These are phyloP conservation scores for Ceratocystis eucalypticola DNA, from an alignment of 2,329 filamentous ascomycete genomes.

Conservation along the genomic window DNA sequence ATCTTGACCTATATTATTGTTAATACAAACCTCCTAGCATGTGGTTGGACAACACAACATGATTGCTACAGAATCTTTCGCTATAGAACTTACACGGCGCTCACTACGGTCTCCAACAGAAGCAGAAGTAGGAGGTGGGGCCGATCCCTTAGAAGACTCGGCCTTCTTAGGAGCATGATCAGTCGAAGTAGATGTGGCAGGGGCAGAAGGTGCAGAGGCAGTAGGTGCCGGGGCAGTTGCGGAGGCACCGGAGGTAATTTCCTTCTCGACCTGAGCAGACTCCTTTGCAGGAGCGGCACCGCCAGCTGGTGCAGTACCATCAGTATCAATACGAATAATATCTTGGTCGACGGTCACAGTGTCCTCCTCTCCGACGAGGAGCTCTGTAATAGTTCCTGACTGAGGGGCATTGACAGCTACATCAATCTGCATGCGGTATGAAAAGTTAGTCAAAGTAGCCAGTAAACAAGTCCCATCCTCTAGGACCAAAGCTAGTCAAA, in stretches of 20 bases:
- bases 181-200: constrained; percentile 9
- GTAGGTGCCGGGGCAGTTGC: constrained; percentile 17
- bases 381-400: constrained; percentile 80
- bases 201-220: constrained; percentile 21
- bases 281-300: constrained; percentile 7
- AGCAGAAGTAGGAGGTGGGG: constrained; percentile 24
- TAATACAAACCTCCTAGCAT: background rate
- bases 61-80: background rate
- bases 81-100: constrained; percentile 52
- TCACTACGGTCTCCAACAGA: constrained; percentile 66
- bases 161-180: constrained; percentile 18
- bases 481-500: background rate
- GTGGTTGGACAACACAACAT: background rate
- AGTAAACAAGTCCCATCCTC: background rate
- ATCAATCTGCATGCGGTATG: constrained; percentile 55
- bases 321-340: constrained; percentile 71
- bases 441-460: constrained; percentile 1
- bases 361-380: constrained; percentile 84
- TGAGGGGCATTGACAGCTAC: constrained; percentile 90
- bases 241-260: constrained; percentile 5
- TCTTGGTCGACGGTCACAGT: constrained; percentile 92
- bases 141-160: constrained; percentile 19
- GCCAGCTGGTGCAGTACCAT: constrained; percentile 25
- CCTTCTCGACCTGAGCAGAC: constrained; percentile 4
- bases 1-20: constrained; percentile 69